These are phyloP conservation scores for Plantago ovata DNA, from an alignment of 257 asterid genomes.

Conservation along the genomic window DNA sequence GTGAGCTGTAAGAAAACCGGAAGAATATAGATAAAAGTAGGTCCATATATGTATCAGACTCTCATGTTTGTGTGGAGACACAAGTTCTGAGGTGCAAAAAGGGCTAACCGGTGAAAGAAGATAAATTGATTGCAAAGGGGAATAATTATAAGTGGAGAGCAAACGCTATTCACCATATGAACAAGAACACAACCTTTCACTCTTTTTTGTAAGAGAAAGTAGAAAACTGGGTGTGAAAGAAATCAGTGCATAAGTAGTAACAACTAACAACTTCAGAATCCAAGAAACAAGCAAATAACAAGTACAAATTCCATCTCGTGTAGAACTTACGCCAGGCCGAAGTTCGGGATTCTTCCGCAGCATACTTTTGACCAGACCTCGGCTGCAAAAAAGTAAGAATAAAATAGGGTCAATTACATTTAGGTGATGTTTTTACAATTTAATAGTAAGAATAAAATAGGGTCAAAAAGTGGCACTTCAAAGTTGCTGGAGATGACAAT, in stretches of 20 bases:
- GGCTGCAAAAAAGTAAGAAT: conserved; percentile 44
- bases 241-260: neutral
- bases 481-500: conserved; percentile 5
- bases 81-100: too few species aligned
- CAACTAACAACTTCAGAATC: conserved; percentile 10
- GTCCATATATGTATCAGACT: too few species aligned
- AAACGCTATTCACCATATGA: too few species aligned
- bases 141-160: too few species aligned
- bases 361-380: conserved; percentile 88
- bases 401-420: too few species aligned
- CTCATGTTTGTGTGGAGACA: too few species aligned
- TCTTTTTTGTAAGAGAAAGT: conserved; percentile 11
- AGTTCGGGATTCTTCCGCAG: conserved; percentile 84
- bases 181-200: neutral
- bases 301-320: conserved; percentile 15
- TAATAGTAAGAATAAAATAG: conserved; percentile 13
- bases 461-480: too few species aligned
- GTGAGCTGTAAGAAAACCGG: too few species aligned
- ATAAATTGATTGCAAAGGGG: too few species aligned
- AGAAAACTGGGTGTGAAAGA: conserved; percentile 6
- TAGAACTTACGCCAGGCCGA: conserved; percentile 69
- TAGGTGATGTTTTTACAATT: too few species aligned
- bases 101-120: too few species aligned
- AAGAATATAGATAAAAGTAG: too few species aligned
- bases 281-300: neutral